Conservation (phyloP, 2,329 filamentous ascomycete genomes). For the Neofusicoccum umdonicola region DNA sequence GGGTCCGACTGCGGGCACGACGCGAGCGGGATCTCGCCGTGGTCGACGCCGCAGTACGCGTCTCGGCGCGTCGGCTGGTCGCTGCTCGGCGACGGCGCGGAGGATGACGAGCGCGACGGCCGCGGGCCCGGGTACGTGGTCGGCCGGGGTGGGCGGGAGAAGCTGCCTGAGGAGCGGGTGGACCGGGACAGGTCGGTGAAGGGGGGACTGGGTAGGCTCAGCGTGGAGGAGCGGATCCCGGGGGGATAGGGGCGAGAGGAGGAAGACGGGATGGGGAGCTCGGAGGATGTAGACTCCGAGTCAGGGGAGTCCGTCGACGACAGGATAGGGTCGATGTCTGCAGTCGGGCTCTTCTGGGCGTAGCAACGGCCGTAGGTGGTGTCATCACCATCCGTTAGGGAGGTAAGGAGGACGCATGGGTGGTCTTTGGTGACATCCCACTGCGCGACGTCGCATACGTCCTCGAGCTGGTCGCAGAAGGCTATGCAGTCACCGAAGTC, state of each 20-base stretch:
- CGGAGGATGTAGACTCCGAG: background rate
- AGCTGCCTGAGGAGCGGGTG: too few species aligned
- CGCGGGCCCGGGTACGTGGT: background rate
- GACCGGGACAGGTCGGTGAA: background rate
- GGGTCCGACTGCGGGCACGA: background rate
- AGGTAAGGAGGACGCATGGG: background rate
- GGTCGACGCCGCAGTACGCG: background rate
- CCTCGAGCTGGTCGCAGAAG: background rate
- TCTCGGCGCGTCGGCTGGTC: background rate
- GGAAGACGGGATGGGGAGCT: background rate
- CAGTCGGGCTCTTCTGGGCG: background rate
- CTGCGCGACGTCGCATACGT: background rate
- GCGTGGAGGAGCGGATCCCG: background rate
- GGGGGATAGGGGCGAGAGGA: background rate
- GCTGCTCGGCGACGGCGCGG: background rate
- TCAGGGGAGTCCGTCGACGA: background rate
- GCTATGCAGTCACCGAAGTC: background rate
- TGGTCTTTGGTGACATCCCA: background rate
- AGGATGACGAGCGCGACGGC: background rate
- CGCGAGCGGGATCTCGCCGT: background rate
- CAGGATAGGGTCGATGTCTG: background rate
- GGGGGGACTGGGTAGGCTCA: background rate
- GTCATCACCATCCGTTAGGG: background rate
- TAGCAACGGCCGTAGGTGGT: background rate
- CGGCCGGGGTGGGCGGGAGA: background rate